Percentiles rank a stretch among this genome's conserved stretches.
phyloP scores from a whole-genome alignment of 2,329 filamentous ascomycete species.

The Colletotrichum sp. region DNA sequence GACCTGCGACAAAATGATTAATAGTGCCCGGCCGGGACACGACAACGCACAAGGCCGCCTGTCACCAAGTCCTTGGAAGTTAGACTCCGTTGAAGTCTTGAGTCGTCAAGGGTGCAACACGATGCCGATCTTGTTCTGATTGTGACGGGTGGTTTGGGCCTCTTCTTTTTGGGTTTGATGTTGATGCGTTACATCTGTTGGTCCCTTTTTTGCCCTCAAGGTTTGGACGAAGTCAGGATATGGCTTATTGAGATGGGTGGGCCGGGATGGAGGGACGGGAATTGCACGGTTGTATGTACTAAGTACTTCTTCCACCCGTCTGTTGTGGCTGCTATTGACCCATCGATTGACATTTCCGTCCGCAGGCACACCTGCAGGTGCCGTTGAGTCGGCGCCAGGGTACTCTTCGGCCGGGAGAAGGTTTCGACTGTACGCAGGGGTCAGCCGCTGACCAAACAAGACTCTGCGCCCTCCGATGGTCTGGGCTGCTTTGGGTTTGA shows the following conservation, averaged over 20 bases:
- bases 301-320: neutral
- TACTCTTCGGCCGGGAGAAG: neutral
- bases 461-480: neutral
- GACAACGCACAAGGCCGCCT: neutral
- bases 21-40: neutral
- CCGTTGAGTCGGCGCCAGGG: conserved; percentile 2
- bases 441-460: neutral
- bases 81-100: neutral
- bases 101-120: neutral
- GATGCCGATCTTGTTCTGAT: neutral
- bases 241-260: neutral
- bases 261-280: conserved; percentile 1
- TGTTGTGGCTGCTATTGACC: neutral
- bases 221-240: conserved; percentile 12
- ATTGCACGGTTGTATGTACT: conserved; percentile 7
- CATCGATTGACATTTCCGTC: neutral
- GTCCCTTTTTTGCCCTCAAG: neutral
- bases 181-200: conserved; percentile 2
- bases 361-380: neutral
- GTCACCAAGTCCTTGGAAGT: neutral
- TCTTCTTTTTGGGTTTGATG: neutral
- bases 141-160: neutral
- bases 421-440: conserved; percentile 16
- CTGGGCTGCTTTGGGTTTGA: neutral
- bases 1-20: conserved; percentile 4